These are phyloP conservation scores for Aegle marmelos DNA, from an alignment of 345 rosid genomes.

Conservation along the genomic window DNA sequence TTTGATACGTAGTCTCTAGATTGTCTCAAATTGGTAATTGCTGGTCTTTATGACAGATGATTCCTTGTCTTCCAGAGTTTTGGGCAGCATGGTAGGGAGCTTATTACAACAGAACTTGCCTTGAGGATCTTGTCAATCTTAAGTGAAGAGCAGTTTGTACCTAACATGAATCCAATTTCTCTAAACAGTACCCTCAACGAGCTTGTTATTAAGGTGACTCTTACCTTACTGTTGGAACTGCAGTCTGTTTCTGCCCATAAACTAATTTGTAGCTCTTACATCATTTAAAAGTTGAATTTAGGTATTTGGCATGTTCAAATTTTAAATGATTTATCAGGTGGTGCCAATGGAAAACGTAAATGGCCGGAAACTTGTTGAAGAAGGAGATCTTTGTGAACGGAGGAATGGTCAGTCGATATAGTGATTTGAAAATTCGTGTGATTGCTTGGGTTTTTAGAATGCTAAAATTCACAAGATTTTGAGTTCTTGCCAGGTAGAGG, in stretches of 20 bases:
- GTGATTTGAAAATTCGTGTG: constrained; percentile 4
- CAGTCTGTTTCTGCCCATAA: neutral
- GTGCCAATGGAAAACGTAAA: constrained; percentile 93
- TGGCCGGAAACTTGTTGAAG: constrained; percentile 94
- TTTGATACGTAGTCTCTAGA: constrained; percentile 31
- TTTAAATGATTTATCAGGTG: constrained; percentile 39
- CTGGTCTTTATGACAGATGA: constrained; percentile 89
- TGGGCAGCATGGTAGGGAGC: constrained; percentile 99
- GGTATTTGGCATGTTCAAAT: constrained; percentile 13
- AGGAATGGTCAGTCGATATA: constrained; percentile 61
- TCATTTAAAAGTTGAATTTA: neutral
- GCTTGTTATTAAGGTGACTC: constrained; percentile 75
- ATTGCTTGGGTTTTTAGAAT: constrained; percentile 5
- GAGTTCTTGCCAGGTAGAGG: constrained; percentile 71
- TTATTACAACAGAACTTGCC: constrained; percentile 89
- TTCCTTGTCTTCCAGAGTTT: constrained; percentile 99
- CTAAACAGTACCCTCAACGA: constrained; percentile 52
- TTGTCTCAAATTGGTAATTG: constrained; percentile 54
- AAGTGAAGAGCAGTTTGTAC: constrained; percentile 82
- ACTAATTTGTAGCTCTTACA: neutral
- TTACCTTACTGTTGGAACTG: neutral
- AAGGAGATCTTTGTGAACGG: constrained; percentile 91
- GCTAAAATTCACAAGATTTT: constrained; percentile 11
- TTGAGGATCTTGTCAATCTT: constrained; percentile 72
- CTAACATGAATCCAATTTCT: constrained; percentile 35